Evolutionary conservation across 73 alveolate species (phyloP).

Genomic region (Urostyla sp.): DNA sequence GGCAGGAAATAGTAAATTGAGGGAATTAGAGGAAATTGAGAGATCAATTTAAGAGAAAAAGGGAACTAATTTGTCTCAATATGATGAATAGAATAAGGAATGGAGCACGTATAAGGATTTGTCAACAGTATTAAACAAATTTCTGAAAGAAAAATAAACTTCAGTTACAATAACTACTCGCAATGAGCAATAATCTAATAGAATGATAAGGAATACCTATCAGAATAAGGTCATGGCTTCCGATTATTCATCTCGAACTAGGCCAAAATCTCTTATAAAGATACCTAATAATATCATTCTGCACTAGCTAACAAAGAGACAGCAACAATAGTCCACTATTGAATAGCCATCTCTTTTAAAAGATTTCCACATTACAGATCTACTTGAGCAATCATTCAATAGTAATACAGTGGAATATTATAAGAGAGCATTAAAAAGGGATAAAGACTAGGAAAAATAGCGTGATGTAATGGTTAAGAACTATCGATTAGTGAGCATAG

Average conservation of each 20-base stretch:
- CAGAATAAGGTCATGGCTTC: background rate
- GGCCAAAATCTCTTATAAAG: constrained; percentile 13
- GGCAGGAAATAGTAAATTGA: too few species aligned
- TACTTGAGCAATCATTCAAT: constrained; percentile 4
- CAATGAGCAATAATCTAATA: background rate
- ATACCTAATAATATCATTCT: constrained; percentile 20
- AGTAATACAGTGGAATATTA: background rate
- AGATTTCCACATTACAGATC: constrained; percentile 22
- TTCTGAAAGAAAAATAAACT: background rate
- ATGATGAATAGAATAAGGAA: too few species aligned
- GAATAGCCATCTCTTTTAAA: background rate
- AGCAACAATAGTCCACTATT: background rate
- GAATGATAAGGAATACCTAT: constrained; percentile 31
- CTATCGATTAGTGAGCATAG: background rate
- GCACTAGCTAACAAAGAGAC: constrained; percentile 2
- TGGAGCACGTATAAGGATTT: background rate
- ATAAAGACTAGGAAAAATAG: constrained; percentile 14
- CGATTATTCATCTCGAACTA: background rate
- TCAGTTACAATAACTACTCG: background rate
- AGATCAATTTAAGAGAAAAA: too few species aligned
- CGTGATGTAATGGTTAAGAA: constrained; percentile 20
- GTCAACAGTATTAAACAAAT: background rate
- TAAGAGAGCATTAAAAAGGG: constrained; percentile 1
- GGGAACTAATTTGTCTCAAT: too few species aligned
- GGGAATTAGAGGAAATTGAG: too few species aligned